Conservation (phyloP, 768 basidiomycete species). For the Russula sp. region DNA sequence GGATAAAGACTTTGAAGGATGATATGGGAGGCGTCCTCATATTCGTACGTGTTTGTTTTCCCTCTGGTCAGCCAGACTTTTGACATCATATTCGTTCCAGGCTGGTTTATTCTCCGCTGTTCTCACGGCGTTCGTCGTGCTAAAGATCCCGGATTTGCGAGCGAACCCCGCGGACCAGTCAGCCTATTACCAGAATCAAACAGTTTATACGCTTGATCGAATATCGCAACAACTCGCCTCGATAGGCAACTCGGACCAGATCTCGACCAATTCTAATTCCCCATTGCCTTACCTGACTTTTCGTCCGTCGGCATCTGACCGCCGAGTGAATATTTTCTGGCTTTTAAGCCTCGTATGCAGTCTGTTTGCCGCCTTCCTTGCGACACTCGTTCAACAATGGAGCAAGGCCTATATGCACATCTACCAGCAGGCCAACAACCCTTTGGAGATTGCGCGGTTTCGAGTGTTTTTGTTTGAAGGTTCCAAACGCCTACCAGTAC, state of each 20-base stretch:
- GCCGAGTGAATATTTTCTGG: conserved; percentile 6
- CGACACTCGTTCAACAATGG: conserved; percentile 13
- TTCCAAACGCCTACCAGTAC: not conserved
- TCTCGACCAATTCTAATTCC: not conserved
- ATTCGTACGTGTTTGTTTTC: not conserved
- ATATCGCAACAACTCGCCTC: conserved; percentile 12
- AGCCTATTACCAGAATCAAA: not conserved
- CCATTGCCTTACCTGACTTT: not conserved
- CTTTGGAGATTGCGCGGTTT: not conserved
- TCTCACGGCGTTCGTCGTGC: conserved; percentile 5
- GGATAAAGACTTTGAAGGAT: not conserved
- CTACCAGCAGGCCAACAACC: not conserved
- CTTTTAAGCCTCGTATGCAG: conserved; percentile 1
- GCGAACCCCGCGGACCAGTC: not conserved
- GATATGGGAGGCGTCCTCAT: conserved; percentile 2
- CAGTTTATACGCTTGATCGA: not conserved
- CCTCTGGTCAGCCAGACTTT: not conserved
- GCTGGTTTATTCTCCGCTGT: conserved; percentile 14
- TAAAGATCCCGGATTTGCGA: not conserved
- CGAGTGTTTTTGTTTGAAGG: conserved; percentile 1
- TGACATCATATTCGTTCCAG: not conserved
- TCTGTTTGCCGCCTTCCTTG: conserved; percentile 3
- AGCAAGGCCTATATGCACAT: not conserved
- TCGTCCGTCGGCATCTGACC: not conserved
- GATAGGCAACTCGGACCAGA: not conserved